Conservation (phyloP, 2,329 filamentous ascomycete species). For the Monosporascus ibericus region DNA sequence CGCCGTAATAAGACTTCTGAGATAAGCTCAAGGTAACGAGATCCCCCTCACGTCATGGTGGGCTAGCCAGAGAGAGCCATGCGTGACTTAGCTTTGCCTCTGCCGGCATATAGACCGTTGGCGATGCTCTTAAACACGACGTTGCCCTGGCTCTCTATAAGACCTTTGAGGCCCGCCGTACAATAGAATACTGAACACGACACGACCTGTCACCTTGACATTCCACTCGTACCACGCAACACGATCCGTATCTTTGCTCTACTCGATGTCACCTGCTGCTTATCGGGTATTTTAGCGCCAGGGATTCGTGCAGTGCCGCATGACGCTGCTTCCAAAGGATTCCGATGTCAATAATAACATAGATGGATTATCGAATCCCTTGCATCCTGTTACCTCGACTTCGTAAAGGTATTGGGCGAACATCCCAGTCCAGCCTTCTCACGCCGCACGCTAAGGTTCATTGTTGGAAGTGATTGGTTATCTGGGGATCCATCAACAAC, state of each 20-base stretch:
- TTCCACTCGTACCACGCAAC: neutral
- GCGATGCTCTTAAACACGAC: too few relatives aligned
- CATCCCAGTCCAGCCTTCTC: neutral
- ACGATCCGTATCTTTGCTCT: neutral
- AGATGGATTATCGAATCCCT: neutral
- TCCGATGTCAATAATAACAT: neutral
- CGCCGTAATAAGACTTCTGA: too few relatives aligned
- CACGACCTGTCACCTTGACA: neutral
- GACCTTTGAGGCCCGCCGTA: neutral
- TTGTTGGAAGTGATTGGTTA: neutral
- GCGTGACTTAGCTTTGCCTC: neutral
- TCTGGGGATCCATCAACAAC: too few relatives aligned
- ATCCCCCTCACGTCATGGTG: neutral
- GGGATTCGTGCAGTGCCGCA: neutral
- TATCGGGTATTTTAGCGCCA: neutral
- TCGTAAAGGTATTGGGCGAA: neutral
- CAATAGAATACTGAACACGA: neutral
- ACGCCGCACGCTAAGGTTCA: neutral
- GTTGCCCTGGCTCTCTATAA: too few relatives aligned
- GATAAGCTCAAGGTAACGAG: neutral
- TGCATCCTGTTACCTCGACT: neutral
- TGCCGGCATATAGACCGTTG: too few relatives aligned
- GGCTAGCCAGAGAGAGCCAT: neutral
- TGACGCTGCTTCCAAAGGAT: neutral
- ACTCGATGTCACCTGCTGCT: neutral